phyloP scores from a whole-genome alignment of 2,329 filamentous ascomycete genomes.

The Xylariaceae sp. region DNA sequence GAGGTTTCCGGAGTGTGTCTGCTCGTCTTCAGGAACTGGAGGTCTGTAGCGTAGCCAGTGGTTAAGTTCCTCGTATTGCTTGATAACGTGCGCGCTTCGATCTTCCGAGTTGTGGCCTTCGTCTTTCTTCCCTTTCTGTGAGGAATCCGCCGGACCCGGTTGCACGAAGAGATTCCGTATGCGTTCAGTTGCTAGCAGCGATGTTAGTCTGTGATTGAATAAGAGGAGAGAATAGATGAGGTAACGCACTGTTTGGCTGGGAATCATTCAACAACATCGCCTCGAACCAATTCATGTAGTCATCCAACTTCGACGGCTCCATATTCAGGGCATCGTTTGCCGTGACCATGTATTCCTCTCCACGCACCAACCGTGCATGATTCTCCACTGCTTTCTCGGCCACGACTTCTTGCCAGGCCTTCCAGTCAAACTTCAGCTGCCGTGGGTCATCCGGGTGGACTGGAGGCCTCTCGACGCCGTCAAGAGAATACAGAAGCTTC shows the following conservation, averaged over 20 bases:
- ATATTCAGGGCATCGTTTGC: slow-evolving; percentile 39
- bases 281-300: slow-evolving; percentile 77
- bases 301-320: slow-evolving; percentile 57
- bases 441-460: slow-evolving; percentile 50
- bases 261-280: slow-evolving; percentile 53
- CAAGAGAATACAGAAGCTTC: slow-evolving; percentile 75
- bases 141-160: slow-evolving; percentile 4
- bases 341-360: slow-evolving; percentile 30
- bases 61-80: slow-evolving; percentile 23
- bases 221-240: not conserved
- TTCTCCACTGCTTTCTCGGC: slow-evolving; percentile 26
- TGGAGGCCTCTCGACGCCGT: slow-evolving; percentile 49
- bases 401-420: slow-evolving; percentile 56
- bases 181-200: slow-evolving; percentile 22
- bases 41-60: slow-evolving; percentile 17
- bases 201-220: not conserved
- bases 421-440: slow-evolving; percentile 65
- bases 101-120: not conserved
- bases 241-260: slow-evolving; percentile 34
- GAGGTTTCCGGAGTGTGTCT: slow-evolving; percentile 28
- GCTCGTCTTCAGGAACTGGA: slow-evolving; percentile 14
- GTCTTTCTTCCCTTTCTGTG: not conserved
- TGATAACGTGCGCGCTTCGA: slow-evolving; percentile 6
- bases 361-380: slow-evolving; percentile 20
- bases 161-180: slow-evolving; percentile 24